Percentiles rank a stretch among this genome's conserved stretches.
Conservation (phyloP, 1,284 basidiomycete genomes). For the Singerocomus inundabilis region DNA sequence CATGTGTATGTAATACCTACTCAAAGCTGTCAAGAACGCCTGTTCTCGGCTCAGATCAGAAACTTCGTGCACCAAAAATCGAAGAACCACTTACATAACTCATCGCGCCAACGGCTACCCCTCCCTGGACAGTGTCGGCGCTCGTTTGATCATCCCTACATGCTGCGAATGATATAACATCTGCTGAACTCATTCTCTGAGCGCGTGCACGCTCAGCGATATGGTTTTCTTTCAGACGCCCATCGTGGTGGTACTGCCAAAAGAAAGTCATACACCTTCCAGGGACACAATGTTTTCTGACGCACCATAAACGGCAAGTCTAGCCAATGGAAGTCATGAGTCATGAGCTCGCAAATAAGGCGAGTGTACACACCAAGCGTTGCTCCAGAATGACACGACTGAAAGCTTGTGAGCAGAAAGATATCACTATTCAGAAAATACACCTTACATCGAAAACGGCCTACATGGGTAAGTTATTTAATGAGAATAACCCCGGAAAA, state of each 20-base stretch:
- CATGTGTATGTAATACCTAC: conserved; percentile 32
- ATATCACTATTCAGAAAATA: not conserved
- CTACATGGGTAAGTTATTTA: conserved; percentile 34
- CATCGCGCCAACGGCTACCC: conserved; percentile 70
- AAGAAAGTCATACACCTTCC: not conserved
- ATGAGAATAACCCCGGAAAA: not conserved
- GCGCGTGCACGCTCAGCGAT: conserved; percentile 38
- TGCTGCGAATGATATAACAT: conserved; percentile 67
- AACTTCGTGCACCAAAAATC: not conserved
- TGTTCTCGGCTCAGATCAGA: conserved; percentile 25
- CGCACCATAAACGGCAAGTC: conserved; percentile 64
- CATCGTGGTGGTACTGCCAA: conserved; percentile 59
- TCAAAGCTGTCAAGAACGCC: conserved; percentile 69
- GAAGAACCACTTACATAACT: conserved; percentile 46
- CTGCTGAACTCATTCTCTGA: conserved; percentile 41
- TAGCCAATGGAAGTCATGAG: conserved; percentile 20
- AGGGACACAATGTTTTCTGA: not conserved
- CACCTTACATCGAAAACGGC: conserved; percentile 64
- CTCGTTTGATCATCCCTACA: conserved; percentile 81
- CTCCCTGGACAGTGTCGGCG: conserved; percentile 51
- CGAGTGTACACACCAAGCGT: conserved; percentile 25
- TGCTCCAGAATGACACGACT: conserved; percentile 30
- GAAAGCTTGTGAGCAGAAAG: conserved; percentile 1
- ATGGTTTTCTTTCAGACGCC: conserved; percentile 51
- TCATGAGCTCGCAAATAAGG: not conserved